Base-by-base conservation (phyloP, 1,139 yeast species). In the Kodamaea alishanica region DNA sequence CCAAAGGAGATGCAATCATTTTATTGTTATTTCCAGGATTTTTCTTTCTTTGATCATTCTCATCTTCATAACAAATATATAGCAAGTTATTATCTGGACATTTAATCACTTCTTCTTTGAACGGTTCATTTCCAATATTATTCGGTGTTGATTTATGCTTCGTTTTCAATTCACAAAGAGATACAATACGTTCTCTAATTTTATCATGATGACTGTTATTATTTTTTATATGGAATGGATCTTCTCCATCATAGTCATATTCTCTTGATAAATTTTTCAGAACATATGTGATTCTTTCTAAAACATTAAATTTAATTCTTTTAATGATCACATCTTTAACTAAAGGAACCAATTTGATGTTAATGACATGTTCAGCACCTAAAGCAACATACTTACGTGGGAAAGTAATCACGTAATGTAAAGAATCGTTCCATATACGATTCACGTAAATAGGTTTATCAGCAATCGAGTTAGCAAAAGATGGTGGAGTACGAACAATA, bases 391-490 rank as follows among this genome's bases (percentile, higher is more conserved):
- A 87, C 51, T 87, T 86, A 45, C 76, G 75, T 0, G 94, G 95
- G 40, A 88, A 73, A 0, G 88, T 77, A 26, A 89, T 75, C 48
- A 85, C 86, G 59, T 89, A 89, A 43, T 81, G 84, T 32, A 89
- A 65, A 0, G 92, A 62, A 46, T 85, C 82, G 50, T 83, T 84
- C 96, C 96, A 89, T 3, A 81, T 73, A 42, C 92, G 74, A 52
- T 85, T 84, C 25, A 89, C 87, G 56, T 81, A 84, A 24, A 89
- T 78, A 0, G 96, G 95, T 52, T 84, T 86, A 55, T 85, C 84
- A 4, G 84, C 77, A 6, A 86, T 77, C 0, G 88, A 77, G 28
- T 80, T 70, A 1, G 89, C 87, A 48, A 75, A 74, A n/a, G 81
- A 75, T 1, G 96, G 96, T 1, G 96, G 96, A 0, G 86, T 77